Conservation (phyloP, 768 basidiomycete genomes). For the Boletus subcaerulescens region DNA sequence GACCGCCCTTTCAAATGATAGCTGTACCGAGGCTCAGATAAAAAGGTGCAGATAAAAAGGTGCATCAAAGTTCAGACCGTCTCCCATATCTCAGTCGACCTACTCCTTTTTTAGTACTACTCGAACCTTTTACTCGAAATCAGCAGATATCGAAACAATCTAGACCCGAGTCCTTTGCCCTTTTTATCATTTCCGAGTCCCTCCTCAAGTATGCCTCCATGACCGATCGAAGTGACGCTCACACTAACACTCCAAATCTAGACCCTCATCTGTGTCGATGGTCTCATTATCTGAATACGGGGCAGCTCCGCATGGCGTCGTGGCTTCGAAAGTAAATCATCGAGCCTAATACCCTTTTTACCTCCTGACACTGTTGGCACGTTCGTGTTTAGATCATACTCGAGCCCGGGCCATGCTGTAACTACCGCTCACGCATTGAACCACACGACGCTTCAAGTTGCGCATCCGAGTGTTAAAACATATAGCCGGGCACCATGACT, state of each 20-base stretch:
- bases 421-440: constrained; percentile 15
- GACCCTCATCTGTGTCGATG: constrained; percentile 1
- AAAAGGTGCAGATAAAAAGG: too few species aligned
- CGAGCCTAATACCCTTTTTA: too few species aligned
- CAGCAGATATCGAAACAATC: too few species aligned
- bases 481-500: constrained; percentile 28
- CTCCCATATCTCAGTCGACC: too few species aligned
- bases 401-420: background rate
- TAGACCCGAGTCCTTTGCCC: too few species aligned
- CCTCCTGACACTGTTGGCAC: background rate
- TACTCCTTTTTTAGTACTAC: too few species aligned
- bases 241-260: background rate
- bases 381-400: background rate
- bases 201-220: background rate
- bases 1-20: too few species aligned
- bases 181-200: too few species aligned
- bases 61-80: too few species aligned
- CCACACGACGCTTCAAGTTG: background rate
- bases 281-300: constrained; percentile 9
- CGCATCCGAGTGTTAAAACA: constrained; percentile 12
- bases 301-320: constrained; percentile 7
- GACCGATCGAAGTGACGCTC: background rate
- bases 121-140: too few species aligned
- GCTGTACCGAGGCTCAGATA: too few species aligned
- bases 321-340: background rate